These are phyloP conservation scores for Backusella mclennaniae DNA, from an alignment of 192 early-diverging fungal genomes.

Conservation along the genomic window DNA sequence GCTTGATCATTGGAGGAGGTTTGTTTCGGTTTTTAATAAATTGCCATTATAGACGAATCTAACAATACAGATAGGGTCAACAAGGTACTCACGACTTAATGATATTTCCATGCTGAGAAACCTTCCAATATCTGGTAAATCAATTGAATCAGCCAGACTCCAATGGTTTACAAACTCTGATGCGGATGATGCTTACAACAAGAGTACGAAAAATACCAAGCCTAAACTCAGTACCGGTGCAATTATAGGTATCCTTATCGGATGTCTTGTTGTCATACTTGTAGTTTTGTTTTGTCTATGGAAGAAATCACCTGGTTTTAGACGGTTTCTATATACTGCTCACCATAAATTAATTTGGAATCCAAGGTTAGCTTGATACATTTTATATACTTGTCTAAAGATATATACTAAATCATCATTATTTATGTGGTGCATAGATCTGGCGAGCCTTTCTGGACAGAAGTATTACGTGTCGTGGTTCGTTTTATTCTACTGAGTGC, in stretches of 20 bases:
- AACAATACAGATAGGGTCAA: neutral
- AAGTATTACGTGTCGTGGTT: neutral
- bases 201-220: neutral
- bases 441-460: constrained; percentile 22
- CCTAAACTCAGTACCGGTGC: neutral
- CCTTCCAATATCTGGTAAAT: neutral
- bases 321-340: neutral
- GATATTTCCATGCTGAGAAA: neutral
- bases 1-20: constrained; percentile 2
- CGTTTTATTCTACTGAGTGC: constrained; percentile 1
- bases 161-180: constrained; percentile 6
- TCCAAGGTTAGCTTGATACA: neutral
- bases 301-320: neutral
- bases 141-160: neutral
- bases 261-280: neutral
- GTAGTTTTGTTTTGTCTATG: neutral
- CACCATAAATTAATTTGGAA: constrained; percentile 10
- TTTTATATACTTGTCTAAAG: neutral
- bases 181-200: neutral
- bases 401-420: neutral
- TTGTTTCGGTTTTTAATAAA: neutral
- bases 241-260: neutral
- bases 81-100: neutral
- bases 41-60: neutral
- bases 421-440: neutral